These are phyloP conservation scores for Xylaria intraflava DNA, from an alignment of 495 filamentous ascomycete genomes.

Conservation along the genomic window DNA sequence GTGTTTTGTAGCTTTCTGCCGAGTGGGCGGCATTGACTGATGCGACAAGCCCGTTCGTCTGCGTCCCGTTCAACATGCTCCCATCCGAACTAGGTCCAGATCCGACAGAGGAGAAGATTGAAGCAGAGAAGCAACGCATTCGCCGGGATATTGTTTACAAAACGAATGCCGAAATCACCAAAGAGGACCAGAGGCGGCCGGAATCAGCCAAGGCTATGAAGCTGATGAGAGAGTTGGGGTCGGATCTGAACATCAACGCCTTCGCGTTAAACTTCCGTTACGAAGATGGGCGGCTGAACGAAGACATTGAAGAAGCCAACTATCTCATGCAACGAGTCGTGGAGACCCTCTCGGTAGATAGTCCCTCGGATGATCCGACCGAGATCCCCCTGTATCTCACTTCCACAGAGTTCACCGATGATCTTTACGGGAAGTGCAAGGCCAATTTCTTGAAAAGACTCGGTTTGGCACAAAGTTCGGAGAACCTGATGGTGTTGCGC, in stretches of 20 bases:
- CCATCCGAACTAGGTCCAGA: slow-evolving; percentile 28
- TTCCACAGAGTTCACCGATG: slow-evolving; percentile 33
- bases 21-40: slow-evolving; percentile 36
- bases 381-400: slow-evolving; percentile 38
- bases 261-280: slow-evolving; percentile 40
- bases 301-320: slow-evolving; percentile 46
- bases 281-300: slow-evolving; percentile 32
- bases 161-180: slow-evolving; percentile 29
- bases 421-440: slow-evolving; percentile 37
- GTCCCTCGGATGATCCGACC: slow-evolving; percentile 30
- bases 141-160: slow-evolving; percentile 32
- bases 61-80: slow-evolving; percentile 39
- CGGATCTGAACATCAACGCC: slow-evolving; percentile 44
- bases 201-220: slow-evolving; percentile 24
- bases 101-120: slow-evolving; percentile 16
- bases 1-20: slow-evolving; percentile 30
- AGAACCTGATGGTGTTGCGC: slow-evolving; percentile 34
- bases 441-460: slow-evolving; percentile 33
- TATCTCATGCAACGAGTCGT: slow-evolving; percentile 42
- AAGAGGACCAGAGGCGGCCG: slow-evolving; percentile 4
- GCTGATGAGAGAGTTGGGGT: slow-evolving; percentile 34
- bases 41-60: slow-evolving; percentile 27
- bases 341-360: slow-evolving; percentile 32
- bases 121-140: slow-evolving; percentile 35
- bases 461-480: slow-evolving; percentile 20